These are phyloP conservation scores for Meyerozyma smithsonii DNA, from an alignment of 1,139 yeast genomes.

Conservation along the genomic window DNA sequence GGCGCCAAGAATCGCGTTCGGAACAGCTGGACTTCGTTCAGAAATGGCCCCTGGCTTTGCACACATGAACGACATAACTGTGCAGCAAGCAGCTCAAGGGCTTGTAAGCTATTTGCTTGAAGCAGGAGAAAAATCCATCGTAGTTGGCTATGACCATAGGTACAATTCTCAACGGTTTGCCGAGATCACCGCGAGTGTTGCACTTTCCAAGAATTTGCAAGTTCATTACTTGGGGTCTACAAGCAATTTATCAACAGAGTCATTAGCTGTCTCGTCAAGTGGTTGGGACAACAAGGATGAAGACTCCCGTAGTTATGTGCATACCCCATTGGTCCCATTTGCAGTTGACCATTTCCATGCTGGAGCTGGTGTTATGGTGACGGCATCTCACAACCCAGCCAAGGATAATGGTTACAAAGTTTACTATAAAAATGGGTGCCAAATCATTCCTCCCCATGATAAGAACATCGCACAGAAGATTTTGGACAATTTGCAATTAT, in stretches of 20 bases:
- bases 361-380: constrained; percentile 86
- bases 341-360: constrained; percentile 63
- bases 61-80: constrained; percentile 86
- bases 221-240: constrained; percentile 59
- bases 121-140: constrained; percentile 40
- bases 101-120: constrained; percentile 55
- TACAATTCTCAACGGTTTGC: constrained; percentile 79
- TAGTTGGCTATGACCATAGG: constrained; percentile 90
- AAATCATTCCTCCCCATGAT: constrained; percentile 92
- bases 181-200: constrained; percentile 70
- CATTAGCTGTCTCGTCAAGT: constrained; percentile 13
- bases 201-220: constrained; percentile 59
- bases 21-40: constrained; percentile 89
- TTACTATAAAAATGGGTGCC: constrained; percentile 91
- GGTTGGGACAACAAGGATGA: constrained; percentile 10
- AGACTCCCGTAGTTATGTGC: constrained; percentile 42
- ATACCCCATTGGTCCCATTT: constrained; percentile 92
- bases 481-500: constrained; percentile 55
- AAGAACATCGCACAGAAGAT: constrained; percentile 63
- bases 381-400: constrained; percentile 96
- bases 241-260: constrained; percentile 26
- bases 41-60: constrained; percentile 88
- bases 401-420: constrained; percentile 93
- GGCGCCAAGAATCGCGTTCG: constrained; percentile 67
- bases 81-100: constrained; percentile 91